phyloP scores from a whole-genome alignment of 2,329 filamentous ascomycete species.

The Taxawa tesnikishii region DNA sequence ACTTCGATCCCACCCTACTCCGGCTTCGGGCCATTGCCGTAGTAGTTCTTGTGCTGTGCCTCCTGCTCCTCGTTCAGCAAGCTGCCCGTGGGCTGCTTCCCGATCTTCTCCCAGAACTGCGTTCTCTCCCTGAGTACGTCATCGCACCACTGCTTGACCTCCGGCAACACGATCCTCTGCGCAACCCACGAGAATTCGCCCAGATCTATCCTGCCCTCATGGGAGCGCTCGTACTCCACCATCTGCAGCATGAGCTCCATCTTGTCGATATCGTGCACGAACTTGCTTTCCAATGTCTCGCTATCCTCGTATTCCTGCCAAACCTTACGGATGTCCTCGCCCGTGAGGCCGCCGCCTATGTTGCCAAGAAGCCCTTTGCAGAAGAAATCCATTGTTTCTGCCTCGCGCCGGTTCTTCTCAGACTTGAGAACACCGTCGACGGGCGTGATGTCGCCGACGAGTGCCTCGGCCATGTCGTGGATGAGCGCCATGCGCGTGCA shows the following conservation, averaged over 20 bases:
- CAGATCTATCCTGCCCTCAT: constrained; percentile 56
- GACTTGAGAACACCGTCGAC: constrained; percentile 73
- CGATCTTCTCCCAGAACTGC: constrained; percentile 49
- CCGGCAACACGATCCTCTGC: constrained; percentile 57
- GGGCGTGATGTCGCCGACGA: constrained; percentile 95
- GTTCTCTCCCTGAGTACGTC: constrained; percentile 66
- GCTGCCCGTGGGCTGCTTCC: constrained; percentile 15
- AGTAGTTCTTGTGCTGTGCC: constrained; percentile 22
- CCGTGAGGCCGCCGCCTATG: constrained; percentile 59
- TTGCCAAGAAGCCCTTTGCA: constrained; percentile 58
- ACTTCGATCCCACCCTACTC: too few species aligned
- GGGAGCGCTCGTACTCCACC: constrained; percentile 81
- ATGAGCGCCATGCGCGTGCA: constrained; percentile 94
- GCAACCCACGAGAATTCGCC: constrained; percentile 79
- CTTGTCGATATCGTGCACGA: constrained; percentile 96
- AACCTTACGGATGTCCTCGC: constrained; percentile 59
- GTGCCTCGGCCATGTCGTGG: constrained; percentile 92
- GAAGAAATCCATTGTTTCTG: constrained; percentile 85
- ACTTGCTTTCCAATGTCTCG: constrained; percentile 69
- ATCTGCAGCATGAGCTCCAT: constrained; percentile 91
- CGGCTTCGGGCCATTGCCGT: constrained; percentile 10
- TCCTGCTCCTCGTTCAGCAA: constrained; percentile 14
- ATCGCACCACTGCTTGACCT: constrained; percentile 69
- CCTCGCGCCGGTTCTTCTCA: constrained; percentile 82
- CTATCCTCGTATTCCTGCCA: constrained; percentile 96